Evolutionary conservation across 192 early-diverging fungal species (phyloP), one percentile per base, ranked within the genome.

Genomic region (Umbelopsis sp.): DNA sequence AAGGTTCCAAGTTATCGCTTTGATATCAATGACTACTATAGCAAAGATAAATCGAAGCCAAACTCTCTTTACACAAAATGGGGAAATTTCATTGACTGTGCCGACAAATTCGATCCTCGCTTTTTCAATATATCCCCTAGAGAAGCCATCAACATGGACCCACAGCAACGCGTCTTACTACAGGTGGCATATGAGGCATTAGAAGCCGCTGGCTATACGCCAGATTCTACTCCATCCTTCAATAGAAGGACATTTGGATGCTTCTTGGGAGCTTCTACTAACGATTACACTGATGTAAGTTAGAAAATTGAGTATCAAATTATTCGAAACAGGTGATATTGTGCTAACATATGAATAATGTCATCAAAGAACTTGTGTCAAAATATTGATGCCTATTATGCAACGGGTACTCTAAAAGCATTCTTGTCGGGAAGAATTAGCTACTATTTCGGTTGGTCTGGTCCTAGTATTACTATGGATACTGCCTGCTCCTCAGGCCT

Each of bases 61-160:
- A 58, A 58, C 53, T 27, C 53, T 27, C 21, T 22, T 30, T 27
- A 27, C 27, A 58, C 53, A 4, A 22, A 22, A 3, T 58, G 27
- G 21, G 53, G 53, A 27, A 27, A 30, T 30, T 58, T 58, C 27
- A 58, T 58, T 30, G 53, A 58, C 21, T 27, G 27, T 58, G 22
- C 53, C 53, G 53, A 30, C 53, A 22, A 27, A 6, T 58, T 58
- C 53, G 53, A 58, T 30, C 53, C 53, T 58, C 53, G 53, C 12
- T 58, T 58, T 21, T 58, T 58, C 27, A 58, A 30, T 30, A 58
- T 58, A 30, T 58, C 53, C 27, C 53, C 53, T 27, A 22, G 53
- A 22, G 53, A 58, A 30, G 53, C 53, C 27, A 30, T 30, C 21
- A 22, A 58, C 21, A 58, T 30, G 27, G 53, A 58, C 27, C 53